Evolutionary conservation across 225 moss, liverwort and hornwort genomes (phyloP).

Genomic region (Marchantia polymorpha): DNA sequence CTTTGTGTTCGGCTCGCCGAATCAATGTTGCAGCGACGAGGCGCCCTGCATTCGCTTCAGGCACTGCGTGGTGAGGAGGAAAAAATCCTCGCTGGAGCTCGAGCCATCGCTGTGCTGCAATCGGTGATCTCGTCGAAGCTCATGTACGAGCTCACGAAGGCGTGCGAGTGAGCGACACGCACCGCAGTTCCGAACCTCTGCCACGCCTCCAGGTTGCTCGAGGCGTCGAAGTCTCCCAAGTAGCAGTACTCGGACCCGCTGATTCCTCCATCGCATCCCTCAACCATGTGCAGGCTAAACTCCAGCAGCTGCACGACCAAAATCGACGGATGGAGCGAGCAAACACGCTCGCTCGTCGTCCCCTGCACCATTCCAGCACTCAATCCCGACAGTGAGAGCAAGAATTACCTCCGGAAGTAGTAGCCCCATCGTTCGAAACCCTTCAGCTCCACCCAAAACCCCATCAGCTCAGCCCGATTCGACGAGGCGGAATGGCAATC

Average conservation of each 20-base stretch:
- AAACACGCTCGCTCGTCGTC: no score
- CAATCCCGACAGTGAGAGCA: no score
- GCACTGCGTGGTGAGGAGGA: conserved; percentile 63
- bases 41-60: conserved; percentile 61
- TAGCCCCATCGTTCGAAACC: no score
- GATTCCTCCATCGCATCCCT: conserved; percentile 94
- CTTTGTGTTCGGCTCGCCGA: conserved; percentile 75
- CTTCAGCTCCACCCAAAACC: no score
- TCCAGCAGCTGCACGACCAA: conserved; percentile 80
- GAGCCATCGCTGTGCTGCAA: conserved; percentile 52
- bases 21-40: conserved; percentile 44
- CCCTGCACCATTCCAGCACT: no score
- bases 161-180: conserved; percentile 89
- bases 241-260: conserved; percentile 93
- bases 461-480: no score
- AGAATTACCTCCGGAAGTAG: no score
- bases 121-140: conserved; percentile 89
- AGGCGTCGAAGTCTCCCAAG: conserved; percentile 89
- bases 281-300: conserved; percentile 80
- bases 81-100: conserved; percentile 64
- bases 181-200: conserved; percentile 85
- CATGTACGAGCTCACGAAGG: conserved; percentile 91
- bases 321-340: no score
- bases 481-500: no score
- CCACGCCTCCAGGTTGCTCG: conserved; percentile 88